Evolutionary conservation across 1,284 basidiomycete genomes (phyloP).

Genomic region (Phenoliferia sp.): DNA sequence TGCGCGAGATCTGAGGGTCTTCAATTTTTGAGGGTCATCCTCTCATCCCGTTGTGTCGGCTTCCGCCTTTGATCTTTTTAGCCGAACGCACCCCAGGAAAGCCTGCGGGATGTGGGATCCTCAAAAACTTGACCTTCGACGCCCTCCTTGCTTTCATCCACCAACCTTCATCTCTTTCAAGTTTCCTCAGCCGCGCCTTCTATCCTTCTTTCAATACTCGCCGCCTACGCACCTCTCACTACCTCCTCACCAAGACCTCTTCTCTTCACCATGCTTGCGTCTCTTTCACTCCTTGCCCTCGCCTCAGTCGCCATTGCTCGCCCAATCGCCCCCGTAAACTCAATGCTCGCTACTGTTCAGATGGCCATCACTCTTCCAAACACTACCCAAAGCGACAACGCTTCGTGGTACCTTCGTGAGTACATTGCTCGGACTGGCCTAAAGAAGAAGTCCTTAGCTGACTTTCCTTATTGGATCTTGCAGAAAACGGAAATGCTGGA

Average conservation of each 20-base stretch:
- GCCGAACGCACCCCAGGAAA: not conserved
- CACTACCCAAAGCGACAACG: slow-evolving; percentile 23
- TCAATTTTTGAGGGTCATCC: not conserved
- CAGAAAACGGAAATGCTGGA: slow-evolving; percentile 26
- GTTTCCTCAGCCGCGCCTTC: not conserved
- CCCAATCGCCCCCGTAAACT: slow-evolving; percentile 17
- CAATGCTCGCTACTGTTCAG: slow-evolving; percentile 15
- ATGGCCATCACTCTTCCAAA: slow-evolving; percentile 20
- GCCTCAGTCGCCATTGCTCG: slow-evolving; percentile 4
- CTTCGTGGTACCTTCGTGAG: slow-evolving; percentile 17
- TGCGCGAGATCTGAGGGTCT: too few species aligned
- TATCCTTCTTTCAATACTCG: not conserved
- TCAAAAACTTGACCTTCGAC: not conserved
- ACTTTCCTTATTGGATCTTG: not conserved
- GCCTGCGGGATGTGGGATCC: not conserved
- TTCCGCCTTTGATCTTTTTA: not conserved
- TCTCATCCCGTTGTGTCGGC: not conserved
- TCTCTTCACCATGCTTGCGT: slow-evolving; percentile 17
- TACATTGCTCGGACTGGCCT: too few species aligned
- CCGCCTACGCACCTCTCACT: not conserved
- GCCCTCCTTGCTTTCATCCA: not conserved
- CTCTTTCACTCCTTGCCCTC: slow-evolving; percentile 6
- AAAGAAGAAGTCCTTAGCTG: not conserved
- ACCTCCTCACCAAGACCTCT: not conserved
- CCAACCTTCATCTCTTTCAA: not conserved